These are phyloP conservation scores for Starmerella gropengiesseri DNA, from an alignment of 805 yeast species.

Conservation along the genomic window DNA sequence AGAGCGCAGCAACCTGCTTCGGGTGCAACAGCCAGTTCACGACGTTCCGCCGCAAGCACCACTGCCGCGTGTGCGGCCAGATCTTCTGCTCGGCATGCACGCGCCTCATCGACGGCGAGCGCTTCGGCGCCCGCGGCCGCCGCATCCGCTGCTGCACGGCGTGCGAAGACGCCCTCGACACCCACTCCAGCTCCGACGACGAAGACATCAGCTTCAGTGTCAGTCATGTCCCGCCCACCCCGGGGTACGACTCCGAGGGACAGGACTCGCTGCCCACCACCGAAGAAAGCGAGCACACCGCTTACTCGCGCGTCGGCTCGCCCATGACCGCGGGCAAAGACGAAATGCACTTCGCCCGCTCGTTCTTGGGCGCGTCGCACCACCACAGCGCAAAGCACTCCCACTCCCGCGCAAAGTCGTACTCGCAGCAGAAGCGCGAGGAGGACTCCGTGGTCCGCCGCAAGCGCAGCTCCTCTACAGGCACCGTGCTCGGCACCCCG, in stretches of 20 bases:
- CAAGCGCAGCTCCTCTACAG: constrained; percentile 1
- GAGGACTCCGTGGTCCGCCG: neutral
- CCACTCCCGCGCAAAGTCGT: neutral
- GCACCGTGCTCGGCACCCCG: constrained; percentile 3
- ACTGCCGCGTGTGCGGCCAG: constrained; percentile 92
- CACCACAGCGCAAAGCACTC: neutral
- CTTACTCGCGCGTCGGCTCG: neutral
- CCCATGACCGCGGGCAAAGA: constrained; percentile 1
- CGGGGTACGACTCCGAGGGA: constrained; percentile 6
- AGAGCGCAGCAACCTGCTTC: constrained; percentile 79
- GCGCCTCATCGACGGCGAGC: constrained; percentile 52
- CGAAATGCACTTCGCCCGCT: constrained; percentile 3
- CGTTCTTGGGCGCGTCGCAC: constrained; percentile 10
- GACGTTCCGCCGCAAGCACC: constrained; percentile 82
- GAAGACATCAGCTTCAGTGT: constrained; percentile 28
- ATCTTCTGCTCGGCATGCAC: constrained; percentile 85
- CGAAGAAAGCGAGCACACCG: neutral
- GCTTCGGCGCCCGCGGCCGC: constrained; percentile 48
- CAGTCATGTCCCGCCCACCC: constrained; percentile 1
- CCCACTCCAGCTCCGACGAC: constrained; percentile 28
- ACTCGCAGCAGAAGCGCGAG: constrained; percentile 2
- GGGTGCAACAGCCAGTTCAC: constrained; percentile 64
- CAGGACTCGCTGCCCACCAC: constrained; percentile 2
- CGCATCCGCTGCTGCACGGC: constrained; percentile 22
- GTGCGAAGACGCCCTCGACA: constrained; percentile 21